A percentile compares a stretch with the other conserved stretches of the same genome.
These are phyloP conservation scores for Thielaviopsis euricoi DNA, from an alignment of 2,329 filamentous ascomycete genomes.

Conservation along the genomic window DNA sequence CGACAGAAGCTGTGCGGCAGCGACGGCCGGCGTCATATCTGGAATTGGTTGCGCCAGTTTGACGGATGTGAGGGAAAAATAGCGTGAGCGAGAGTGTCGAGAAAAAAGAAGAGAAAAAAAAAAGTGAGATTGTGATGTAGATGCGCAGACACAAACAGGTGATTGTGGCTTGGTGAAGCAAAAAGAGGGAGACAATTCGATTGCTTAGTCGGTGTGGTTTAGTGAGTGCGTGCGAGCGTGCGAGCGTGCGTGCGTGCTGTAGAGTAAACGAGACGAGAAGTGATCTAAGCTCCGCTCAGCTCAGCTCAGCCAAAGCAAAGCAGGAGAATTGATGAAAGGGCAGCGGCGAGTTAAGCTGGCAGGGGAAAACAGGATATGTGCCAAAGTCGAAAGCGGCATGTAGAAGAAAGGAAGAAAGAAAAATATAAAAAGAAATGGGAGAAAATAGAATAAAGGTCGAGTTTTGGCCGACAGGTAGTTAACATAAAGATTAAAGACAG, in stretches of 20 bases:
- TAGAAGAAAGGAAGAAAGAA: no score
- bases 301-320: background rate
- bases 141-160: background rate
- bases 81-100: background rate
- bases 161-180: background rate
- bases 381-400: background rate
- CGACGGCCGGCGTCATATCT: slow-evolving; percentile 3
- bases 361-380: background rate
- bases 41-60: slow-evolving; percentile 7
- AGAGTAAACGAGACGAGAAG: no score
- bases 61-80: background rate
- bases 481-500: no score
- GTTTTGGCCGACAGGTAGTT: no score
- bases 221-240: no score
- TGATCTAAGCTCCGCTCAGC: background rate
- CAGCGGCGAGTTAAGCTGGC: background rate
- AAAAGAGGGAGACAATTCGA: background rate
- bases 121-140: background rate
- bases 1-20: slow-evolving; percentile 10
- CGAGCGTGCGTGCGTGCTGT: no score
- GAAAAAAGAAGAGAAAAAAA: background rate
- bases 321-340: background rate
- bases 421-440: no score
- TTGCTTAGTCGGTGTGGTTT: no score
- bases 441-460: no score